Evolutionary conservation across 345 rosid species (phyloP), one percentile per base, ranked within the genome.

Genomic region (Angophora floribunda): DNA sequence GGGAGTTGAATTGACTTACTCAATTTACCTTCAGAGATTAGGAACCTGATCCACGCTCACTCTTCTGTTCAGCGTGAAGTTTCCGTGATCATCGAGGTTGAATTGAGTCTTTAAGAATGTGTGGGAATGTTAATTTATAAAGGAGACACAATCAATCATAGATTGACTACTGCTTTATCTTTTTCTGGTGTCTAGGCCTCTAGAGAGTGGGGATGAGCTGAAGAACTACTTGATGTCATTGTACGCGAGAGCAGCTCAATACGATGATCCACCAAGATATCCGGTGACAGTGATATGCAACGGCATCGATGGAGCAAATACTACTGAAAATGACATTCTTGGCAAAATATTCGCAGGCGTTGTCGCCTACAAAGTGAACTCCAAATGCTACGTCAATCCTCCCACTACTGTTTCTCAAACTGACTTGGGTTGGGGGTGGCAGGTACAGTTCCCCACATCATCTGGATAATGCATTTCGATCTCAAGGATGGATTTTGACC

Each of bases 181-280:
- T 87, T 36, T 36, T 36, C 41, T 4, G 41, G 51, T 26, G 57
- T 24, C 36, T 13, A 93, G 94, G 16, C 93, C 93, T 9, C 85
- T 94, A 89, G n/a, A 65, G 13, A 59, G 49, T 55, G 41, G 45
- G 17, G 13, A 52, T 22, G 91, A 89, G 88, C 94, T 95, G 4
- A 91, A 93, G 89, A 85, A 90, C 85, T 89, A 47, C 85, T 61
- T 92, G 50, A 86, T 85, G 41, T 1, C 22, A 0, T 50, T 89
- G 19, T 95, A 92, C 15, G 50, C 89, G 1, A 26, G 5, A 13
- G 90, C 92, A 17, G 98, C 93, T 86, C 97, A 95, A 85, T 95
- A 91, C 87, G 92, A 94, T 41, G 32, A 63, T 1, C 93, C 91
- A 52, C 92, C 94, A 0, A 80, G 21, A 12, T 67, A 89, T 79